phyloP scores from a whole-genome alignment of 2,329 filamentous ascomycete species.

The Orbilia oligospora region DNA sequence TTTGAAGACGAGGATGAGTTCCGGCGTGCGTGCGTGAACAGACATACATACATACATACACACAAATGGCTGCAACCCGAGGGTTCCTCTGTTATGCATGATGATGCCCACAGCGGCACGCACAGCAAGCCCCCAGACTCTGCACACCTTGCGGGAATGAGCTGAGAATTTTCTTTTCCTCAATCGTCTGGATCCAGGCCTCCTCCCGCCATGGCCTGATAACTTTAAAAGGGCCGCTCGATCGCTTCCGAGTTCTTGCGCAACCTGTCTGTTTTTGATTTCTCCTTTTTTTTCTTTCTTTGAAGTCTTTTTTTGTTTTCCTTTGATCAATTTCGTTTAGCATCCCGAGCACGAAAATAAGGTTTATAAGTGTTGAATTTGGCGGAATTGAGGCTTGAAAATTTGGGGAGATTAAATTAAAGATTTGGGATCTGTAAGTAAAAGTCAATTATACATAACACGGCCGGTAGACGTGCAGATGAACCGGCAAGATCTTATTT shows the following conservation, averaged over 20 bases:
- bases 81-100: slow-evolving; percentile 30
- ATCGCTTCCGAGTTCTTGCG: slow-evolving; percentile 26
- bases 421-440: slow-evolving; percentile 16
- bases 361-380: slow-evolving; percentile 26
- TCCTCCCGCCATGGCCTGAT: slow-evolving; percentile 40
- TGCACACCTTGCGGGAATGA: slow-evolving; percentile 15
- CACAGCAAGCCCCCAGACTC: slow-evolving; percentile 14
- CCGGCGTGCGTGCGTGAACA: slow-evolving; percentile 12
- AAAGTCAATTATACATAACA: not conserved
- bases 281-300: slow-evolving; percentile 1
- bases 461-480: not conserved
- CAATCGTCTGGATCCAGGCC: slow-evolving; percentile 15
- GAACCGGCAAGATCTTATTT: slow-evolving; percentile 13
- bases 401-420: slow-evolving; percentile 34
- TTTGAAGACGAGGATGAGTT: slow-evolving; percentile 9
- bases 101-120: slow-evolving; percentile 46
- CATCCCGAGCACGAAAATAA: slow-evolving; percentile 1
- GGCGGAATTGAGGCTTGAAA: slow-evolving; percentile 22
- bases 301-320: not conserved
- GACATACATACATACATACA: not conserved
- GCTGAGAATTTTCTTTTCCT: slow-evolving; percentile 23
- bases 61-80: slow-evolving; percentile 30
- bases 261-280: not conserved
- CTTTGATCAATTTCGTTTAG: slow-evolving; percentile 14
- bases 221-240: slow-evolving; percentile 29